Evolutionary conservation across 192 early-diverging fungal species (phyloP), one percentile per base, ranked within the genome.

Genomic region (Podila minutissima): DNA sequence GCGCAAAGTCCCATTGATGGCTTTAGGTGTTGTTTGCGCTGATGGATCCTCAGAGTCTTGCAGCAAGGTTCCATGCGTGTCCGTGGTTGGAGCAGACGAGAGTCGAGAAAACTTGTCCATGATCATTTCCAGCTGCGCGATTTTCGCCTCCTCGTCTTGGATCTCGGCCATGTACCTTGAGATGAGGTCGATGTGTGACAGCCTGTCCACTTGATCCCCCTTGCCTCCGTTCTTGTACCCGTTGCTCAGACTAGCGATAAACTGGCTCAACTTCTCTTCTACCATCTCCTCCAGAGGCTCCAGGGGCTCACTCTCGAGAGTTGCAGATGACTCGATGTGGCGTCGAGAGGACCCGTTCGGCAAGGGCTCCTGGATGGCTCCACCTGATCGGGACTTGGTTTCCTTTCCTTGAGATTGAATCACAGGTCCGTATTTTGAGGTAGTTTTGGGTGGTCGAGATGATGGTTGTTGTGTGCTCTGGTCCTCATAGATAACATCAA

Each of bases 401-500:
- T 46, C 15, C 15, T 46, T 46, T 17, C 41, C 41, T 46, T 15
- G 13, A 46, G 41, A 0, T 46, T 46, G 13, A 0, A 46, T 46
- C 2, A 37, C 41, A 46, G 41, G 41, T 1, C 15, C 15, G 8
- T 46, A 8, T 37, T 37, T 37, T 13, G 41, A 4, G 15, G 11
- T 3, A 15, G 41, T 17, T 17, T 46, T 46, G 17, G 20, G 6
- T 26, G 53, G 53, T 55, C 20, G 53, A 22, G 20, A 12, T 26
- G 20, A 11, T 55, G n/a, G n/a, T 22, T 55, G 53, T 55, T 55
- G 53, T 26, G 53, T 5, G 6, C 22, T 55, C 53, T 74, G 4
- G 55, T 66, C 64, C 7, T 67, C 38, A 24, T 74, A 74, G 46
- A 74, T 22, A 9, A 74, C 41, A 35, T 74, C 72, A 4, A 74